A percentile compares a stretch with the other conserved stretches of the same genome.
Conservation (phyloP, 2,329 filamentous ascomycete species). For the Xylariaceae sp. region DNA sequence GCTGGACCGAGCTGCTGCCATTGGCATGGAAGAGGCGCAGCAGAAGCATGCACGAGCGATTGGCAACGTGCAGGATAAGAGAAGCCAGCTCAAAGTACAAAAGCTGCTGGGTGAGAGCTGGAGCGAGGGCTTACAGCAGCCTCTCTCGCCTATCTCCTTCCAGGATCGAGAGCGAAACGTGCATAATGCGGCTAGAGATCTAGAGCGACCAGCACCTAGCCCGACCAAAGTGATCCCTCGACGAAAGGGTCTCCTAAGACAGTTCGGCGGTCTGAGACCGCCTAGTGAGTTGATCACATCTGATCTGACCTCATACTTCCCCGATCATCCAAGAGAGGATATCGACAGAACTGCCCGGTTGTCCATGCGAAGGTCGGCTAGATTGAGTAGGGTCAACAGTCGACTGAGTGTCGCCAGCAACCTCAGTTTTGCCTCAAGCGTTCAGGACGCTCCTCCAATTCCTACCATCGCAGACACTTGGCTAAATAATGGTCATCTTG, state of each 20-base stretch:
- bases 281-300: conserved; percentile 97
- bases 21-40: conserved; percentile 82
- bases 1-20: conserved; percentile 79
- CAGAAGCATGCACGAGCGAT: conserved; percentile 64
- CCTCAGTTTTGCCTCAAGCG: conserved; percentile 84
- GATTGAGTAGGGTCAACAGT: conserved; percentile 88
- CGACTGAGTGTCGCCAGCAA: conserved; percentile 92
- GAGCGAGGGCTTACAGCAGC: conserved; percentile 75
- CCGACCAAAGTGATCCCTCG: conserved; percentile 41
- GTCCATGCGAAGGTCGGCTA: conserved; percentile 84
- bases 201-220: conserved; percentile 52
- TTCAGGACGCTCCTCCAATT: conserved; percentile 90
- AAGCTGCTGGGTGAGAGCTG: conserved; percentile 85
- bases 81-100: conserved; percentile 82
- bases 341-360: conserved; percentile 94
- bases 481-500: conserved; percentile 61
- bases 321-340: conserved; percentile 86
- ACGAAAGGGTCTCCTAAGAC: conserved; percentile 59
- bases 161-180: conserved; percentile 67
- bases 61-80: conserved; percentile 60
- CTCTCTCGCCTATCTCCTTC: conserved; percentile 75
- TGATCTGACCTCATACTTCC: conserved; percentile 95
- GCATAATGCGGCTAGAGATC: conserved; percentile 53
- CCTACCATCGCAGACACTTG: conserved; percentile 94
- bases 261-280: conserved; percentile 87